Evolutionary conservation across 768 basidiomycete genomes (phyloP).

Genomic region (Termitomyces sp.): DNA sequence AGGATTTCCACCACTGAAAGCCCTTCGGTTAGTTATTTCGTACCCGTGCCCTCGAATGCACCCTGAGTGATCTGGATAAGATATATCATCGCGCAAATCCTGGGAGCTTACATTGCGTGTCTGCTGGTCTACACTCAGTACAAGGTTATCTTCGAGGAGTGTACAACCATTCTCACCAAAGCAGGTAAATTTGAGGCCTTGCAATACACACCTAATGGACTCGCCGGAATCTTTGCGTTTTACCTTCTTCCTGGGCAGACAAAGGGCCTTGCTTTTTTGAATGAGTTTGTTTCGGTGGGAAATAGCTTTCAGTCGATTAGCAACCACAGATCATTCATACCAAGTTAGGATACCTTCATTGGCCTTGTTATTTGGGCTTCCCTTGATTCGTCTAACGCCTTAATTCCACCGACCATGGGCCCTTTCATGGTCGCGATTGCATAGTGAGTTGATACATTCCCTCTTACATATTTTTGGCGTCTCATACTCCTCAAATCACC

Average conservation of each 20-base stretch:
- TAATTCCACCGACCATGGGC: slow-evolving; percentile 48
- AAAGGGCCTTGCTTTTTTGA: slow-evolving; percentile 46
- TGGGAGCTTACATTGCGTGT: slow-evolving; percentile 64
- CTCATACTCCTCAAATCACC: background rate
- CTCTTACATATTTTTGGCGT: background rate
- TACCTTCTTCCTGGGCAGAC: slow-evolving; percentile 44
- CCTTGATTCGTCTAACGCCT: slow-evolving; percentile 56
- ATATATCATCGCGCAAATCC: slow-evolving; percentile 63
- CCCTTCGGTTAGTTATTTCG: slow-evolving; percentile 34
- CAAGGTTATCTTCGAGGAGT: slow-evolving; percentile 40
- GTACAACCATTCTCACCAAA: slow-evolving; percentile 29
- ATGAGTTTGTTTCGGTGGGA: slow-evolving; percentile 51
- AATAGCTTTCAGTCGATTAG: slow-evolving; percentile 16
- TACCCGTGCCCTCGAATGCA: background rate
- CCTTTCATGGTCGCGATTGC: slow-evolving; percentile 54
- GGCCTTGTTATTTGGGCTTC: slow-evolving; percentile 49
- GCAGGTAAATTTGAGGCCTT: slow-evolving; percentile 23
- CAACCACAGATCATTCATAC: background rate
- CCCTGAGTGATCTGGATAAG: slow-evolving; percentile 25
- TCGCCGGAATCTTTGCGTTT: slow-evolving; percentile 52
- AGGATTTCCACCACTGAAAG: slow-evolving; percentile 53
- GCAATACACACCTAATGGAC: slow-evolving; percentile 37
- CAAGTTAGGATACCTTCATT: slow-evolving; percentile 41
- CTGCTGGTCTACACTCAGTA: slow-evolving; percentile 63
- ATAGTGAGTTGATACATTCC: slow-evolving; percentile 42